A percentile compares a stretch with the other conserved stretches of the same genome.
Conservation (phyloP, 192 early-diverging fungal species). For the Jimgerdemannia lactiflua region DNA sequence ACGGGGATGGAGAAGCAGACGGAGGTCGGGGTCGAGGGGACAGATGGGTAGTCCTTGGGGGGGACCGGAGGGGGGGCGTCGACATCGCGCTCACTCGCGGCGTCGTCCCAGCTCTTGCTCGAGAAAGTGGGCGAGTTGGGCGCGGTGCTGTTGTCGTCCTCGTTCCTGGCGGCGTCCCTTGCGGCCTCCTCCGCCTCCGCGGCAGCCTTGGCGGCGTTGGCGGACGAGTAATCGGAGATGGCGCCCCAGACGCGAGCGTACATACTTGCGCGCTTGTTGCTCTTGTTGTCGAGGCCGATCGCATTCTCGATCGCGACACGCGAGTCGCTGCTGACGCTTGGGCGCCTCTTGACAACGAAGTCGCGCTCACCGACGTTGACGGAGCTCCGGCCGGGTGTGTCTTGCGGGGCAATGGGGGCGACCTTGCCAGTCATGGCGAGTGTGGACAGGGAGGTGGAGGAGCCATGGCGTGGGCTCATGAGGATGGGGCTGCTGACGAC, state of each 20-base stretch:
- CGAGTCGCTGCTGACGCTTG: slow-evolving; percentile 15
- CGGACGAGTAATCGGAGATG: background rate
- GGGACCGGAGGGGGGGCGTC: background rate
- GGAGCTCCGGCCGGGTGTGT: slow-evolving; percentile 4
- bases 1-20: background rate
- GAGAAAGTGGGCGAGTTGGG: background rate
- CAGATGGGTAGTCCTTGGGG: background rate
- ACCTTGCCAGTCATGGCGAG: slow-evolving; percentile 7
- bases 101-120: background rate
- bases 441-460: slow-evolving; percentile 7
- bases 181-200: background rate
- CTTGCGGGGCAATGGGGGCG: slow-evolving; percentile 9
- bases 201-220: no score
- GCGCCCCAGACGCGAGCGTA: slow-evolving; percentile 25
- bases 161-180: background rate
- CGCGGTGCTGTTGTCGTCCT: background rate
- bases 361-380: slow-evolving; percentile 13
- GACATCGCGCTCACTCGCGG: background rate
- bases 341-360: slow-evolving; percentile 17
- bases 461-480: slow-evolving; percentile 19
- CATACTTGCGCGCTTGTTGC: slow-evolving; percentile 28
- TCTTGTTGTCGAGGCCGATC: slow-evolving; percentile 1
- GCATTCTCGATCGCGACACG: slow-evolving; percentile 8
- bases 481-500: background rate
- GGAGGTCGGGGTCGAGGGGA: background rate